Conservation (phyloP, 2,329 filamentous ascomycete species). For the Mycosphaerelloides madeirae region DNA sequence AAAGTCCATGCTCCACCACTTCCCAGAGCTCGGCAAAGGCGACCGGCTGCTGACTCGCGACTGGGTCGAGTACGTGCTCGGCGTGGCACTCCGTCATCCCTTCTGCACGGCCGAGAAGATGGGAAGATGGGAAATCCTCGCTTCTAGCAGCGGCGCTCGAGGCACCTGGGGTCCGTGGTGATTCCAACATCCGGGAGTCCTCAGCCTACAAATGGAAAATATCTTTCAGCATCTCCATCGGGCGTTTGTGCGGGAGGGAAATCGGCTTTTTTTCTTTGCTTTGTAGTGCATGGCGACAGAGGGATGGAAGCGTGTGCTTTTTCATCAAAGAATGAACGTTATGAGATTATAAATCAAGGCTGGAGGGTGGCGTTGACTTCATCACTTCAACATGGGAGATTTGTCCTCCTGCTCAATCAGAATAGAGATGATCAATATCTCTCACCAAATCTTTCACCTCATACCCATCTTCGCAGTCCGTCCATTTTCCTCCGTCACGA, state of each 20-base stretch:
- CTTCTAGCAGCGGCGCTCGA: slow-evolving; percentile 19
- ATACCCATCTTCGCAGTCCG: slow-evolving; percentile 65
- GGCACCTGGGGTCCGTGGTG: slow-evolving; percentile 29
- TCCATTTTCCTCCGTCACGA: slow-evolving; percentile 73
- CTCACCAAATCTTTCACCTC: slow-evolving; percentile 67
- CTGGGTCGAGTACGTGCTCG: slow-evolving; percentile 29
- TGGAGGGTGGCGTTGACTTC: no score
- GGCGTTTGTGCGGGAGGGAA: neutral
- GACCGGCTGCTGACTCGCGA: slow-evolving; percentile 12
- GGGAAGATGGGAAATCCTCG: slow-evolving; percentile 26
- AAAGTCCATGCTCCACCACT: slow-evolving; percentile 20
- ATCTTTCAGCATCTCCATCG: neutral
- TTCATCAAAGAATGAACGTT: neutral
- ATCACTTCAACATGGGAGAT: no score
- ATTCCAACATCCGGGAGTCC: neutral
- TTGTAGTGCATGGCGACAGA: slow-evolving; percentile 10
- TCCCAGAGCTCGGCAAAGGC: slow-evolving; percentile 24
- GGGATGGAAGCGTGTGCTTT: neutral
- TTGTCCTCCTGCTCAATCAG: no score
- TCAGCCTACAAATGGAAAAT: neutral
- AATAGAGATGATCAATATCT: slow-evolving; percentile 49
- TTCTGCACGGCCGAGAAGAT: slow-evolving; percentile 25
- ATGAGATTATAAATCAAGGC: no score
- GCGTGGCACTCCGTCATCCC: slow-evolving; percentile 19
- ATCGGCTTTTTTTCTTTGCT: neutral